Evolutionary conservation across 331 rosid species (phyloP), one percentile per base, ranked within the genome.

Genomic region (Malus hybrid): DNA sequence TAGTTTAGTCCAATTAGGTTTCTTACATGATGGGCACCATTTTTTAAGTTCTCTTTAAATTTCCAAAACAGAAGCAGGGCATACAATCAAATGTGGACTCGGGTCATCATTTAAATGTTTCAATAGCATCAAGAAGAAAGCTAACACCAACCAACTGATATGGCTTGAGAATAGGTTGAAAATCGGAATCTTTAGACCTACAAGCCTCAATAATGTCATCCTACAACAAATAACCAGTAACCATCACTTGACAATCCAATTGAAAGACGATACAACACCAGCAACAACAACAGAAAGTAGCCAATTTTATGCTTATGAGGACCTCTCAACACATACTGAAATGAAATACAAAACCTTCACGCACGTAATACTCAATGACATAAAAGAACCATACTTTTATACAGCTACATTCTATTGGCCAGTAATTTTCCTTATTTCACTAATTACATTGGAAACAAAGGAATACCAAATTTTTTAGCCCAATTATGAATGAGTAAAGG

Each of bases 11-110:
- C 29, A 28, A 28, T 28, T 28, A 28, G 29, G 29, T 28, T 28
- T 28, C 29, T 28, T 28, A 28, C 2, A 28, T 28, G 29, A 28
- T 28, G 29, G 29, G 29, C 29, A 28, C 29, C 29, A 28, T 2
- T 28, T 28, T 28, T 28, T 28, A 31, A 93, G 86, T 77, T 93
- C 98, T 82, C 98, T 93, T 82, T 97, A 93, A 77, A 91, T 93
- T 88, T 93, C 98, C 90, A 93, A 86, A 83, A 93, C 96, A 55
- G 98, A 93, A 76, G 98, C 98, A 77, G 97, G 98, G 75, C 98
- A 93, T 24, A 93, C 98, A 71, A 93, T 90, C 75, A 93, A 89
- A 83, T 93, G 98, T 42, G 97, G 98, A 83, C 98, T 97, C 72
- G 93, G 88, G 85, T 91, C 96, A 68, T 91, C 75, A 78, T 90